These are phyloP conservation scores for Fusarium hainanense DNA, from an alignment of 2,329 filamentous ascomycete species.

Conservation along the genomic window DNA sequence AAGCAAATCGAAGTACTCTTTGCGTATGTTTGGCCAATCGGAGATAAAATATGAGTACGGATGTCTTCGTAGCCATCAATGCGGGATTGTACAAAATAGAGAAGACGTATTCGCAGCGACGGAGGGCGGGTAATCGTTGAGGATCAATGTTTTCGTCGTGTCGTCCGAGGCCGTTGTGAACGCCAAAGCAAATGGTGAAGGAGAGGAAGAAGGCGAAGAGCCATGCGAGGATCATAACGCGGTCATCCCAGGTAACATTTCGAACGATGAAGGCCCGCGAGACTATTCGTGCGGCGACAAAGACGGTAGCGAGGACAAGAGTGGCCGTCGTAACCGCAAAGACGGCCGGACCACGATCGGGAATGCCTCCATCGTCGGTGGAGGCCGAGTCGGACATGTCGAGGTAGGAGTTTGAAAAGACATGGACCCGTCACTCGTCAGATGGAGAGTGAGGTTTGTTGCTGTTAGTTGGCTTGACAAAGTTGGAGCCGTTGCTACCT, in stretches of 20 bases:
- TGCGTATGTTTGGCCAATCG: constrained; percentile 82
- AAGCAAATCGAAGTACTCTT: constrained; percentile 80
- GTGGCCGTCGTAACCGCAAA: constrained; percentile 77
- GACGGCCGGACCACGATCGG: constrained; percentile 69
- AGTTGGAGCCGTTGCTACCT: constrained; percentile 31
- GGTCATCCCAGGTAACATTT: constrained; percentile 80
- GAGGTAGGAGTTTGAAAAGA: constrained; percentile 35
- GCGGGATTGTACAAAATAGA: constrained; percentile 81
- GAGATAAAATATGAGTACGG: constrained; percentile 91
- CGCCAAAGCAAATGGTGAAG: constrained; percentile 73
- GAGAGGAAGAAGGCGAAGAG: constrained; percentile 74
- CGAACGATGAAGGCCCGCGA: constrained; percentile 79
- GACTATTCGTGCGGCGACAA: constrained; percentile 79
- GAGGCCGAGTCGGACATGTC: constrained; percentile 46
- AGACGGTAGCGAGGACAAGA: constrained; percentile 75
- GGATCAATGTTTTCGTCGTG: constrained; percentile 70
- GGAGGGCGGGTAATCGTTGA: constrained; percentile 62
- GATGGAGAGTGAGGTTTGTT: constrained; percentile 20
- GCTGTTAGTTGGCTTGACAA: constrained; percentile 21
- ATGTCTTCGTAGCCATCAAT: constrained; percentile 91
- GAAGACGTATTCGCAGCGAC: constrained; percentile 71
- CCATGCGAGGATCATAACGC: constrained; percentile 85
- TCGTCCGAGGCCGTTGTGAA: constrained; percentile 73
- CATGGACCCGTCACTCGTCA: constrained; percentile 40
- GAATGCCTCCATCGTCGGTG: constrained; percentile 47